phyloP scores from a whole-genome alignment of 2,329 filamentous ascomycete species.

The Eutypa lata region DNA sequence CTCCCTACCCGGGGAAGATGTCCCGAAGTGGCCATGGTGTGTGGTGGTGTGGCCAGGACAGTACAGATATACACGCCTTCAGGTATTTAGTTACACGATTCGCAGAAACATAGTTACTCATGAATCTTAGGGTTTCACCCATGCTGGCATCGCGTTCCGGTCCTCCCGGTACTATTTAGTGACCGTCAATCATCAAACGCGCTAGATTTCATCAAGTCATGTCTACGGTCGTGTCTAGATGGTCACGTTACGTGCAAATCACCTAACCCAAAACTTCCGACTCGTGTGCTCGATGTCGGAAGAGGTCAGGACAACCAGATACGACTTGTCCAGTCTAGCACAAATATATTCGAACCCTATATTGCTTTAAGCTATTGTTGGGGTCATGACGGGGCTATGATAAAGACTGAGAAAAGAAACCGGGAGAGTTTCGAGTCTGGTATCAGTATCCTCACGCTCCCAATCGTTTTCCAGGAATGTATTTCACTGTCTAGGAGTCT shows the following conservation, averaged over 20 bases:
- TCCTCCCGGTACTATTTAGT: background rate
- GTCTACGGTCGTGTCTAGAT: background rate
- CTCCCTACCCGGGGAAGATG: background rate
- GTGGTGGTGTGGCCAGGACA: background rate
- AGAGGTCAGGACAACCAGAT: background rate
- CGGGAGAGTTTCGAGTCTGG: background rate
- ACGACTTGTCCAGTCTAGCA: background rate
- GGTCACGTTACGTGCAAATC: background rate
- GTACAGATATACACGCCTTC: background rate
- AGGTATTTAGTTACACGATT: background rate
- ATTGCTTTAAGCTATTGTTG: background rate
- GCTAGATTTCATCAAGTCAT: background rate
- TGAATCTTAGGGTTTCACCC: background rate
- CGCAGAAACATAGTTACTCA: background rate
- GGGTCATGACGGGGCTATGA: background rate
- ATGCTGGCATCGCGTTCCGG: background rate
- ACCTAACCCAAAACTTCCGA: background rate
- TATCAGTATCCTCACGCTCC: background rate
- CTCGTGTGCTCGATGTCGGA: background rate
- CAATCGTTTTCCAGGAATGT: background rate
- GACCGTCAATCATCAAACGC: background rate
- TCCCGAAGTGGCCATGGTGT: background rate
- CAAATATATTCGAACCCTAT: background rate
- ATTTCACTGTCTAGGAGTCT: background rate
- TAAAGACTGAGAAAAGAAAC: background rate